Evolutionary conservation across 2,329 filamentous ascomycete species (phyloP).

Genomic region (Grosmannia clavigera): DNA sequence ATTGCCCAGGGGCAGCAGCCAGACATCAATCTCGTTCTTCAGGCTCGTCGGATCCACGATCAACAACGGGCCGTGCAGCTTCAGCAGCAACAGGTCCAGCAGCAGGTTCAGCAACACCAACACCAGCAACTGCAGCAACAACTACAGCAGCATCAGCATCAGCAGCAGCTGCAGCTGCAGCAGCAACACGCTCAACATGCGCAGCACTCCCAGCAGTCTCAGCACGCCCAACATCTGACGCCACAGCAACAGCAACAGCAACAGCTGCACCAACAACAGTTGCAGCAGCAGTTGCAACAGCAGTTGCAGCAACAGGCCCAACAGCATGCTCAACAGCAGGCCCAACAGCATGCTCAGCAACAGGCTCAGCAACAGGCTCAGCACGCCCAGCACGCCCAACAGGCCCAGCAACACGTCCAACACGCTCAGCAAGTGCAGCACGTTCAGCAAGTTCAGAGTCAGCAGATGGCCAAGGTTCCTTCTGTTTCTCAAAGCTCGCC

Average conservation of each 20-base stretch:
- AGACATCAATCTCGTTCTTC: slow-evolving; percentile 45
- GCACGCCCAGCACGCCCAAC: slow-evolving; percentile 32
- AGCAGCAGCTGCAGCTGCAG: slow-evolving; percentile 12
- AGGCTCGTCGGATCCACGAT: slow-evolving; percentile 54
- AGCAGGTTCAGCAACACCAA: slow-evolving; percentile 43
- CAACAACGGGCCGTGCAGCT: slow-evolving; percentile 45
- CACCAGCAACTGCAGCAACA: slow-evolving; percentile 23
- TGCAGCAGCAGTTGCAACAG: slow-evolving; percentile 15
- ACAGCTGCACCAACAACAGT: slow-evolving; percentile 42
- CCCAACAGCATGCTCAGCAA: slow-evolving; percentile 23
- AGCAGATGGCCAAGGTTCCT: slow-evolving; percentile 8
- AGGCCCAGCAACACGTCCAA: slow-evolving; percentile 25
- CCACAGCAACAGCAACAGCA: slow-evolving; percentile 5
- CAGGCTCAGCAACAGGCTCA: slow-evolving; percentile 20
- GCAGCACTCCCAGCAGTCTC: slow-evolving; percentile 37
- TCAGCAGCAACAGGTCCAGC: slow-evolving; percentile 38
- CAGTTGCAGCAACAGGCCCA: slow-evolving; percentile 15
- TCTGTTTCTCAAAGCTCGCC: slow-evolving; percentile 21
- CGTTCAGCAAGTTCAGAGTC: slow-evolving; percentile 10
- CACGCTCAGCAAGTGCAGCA: slow-evolving; percentile 20
- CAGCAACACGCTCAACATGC: slow-evolving; percentile 14
- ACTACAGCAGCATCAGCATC: slow-evolving; percentile 17
- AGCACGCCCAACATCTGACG: slow-evolving; percentile 27
- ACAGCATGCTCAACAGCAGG: slow-evolving; percentile 22
- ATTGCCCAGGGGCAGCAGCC: slow-evolving; percentile 27